A percentile compares a stretch with the other conserved stretches of the same genome.
phyloP scores from a whole-genome alignment of 2,329 filamentous ascomycete species.

The Aureobasidium vineae region DNA sequence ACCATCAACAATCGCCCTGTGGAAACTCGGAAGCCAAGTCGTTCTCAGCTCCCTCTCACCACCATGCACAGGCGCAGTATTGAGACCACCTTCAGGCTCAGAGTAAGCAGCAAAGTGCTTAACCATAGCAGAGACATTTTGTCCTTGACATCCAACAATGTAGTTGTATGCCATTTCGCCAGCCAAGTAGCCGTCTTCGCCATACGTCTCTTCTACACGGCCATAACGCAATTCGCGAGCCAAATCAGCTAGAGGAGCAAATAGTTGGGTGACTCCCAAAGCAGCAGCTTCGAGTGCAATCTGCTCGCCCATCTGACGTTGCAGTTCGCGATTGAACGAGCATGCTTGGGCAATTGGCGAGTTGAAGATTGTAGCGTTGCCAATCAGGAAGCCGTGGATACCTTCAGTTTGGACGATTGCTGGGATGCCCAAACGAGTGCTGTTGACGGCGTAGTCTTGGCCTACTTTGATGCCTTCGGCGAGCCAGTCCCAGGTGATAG shows the following conservation, averaged over 20 bases:
- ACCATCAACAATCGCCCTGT: slow-evolving; percentile 67
- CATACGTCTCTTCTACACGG: slow-evolving; percentile 70
- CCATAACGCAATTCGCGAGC: slow-evolving; percentile 70
- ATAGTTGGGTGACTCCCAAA: slow-evolving; percentile 70
- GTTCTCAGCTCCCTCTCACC: slow-evolving; percentile 56
- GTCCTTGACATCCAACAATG: slow-evolving; percentile 60
- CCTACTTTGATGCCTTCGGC: slow-evolving; percentile 61
- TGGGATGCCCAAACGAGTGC: slow-evolving; percentile 68
- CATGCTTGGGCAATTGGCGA: slow-evolving; percentile 71
- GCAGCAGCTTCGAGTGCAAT: slow-evolving; percentile 66
- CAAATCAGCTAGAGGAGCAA: slow-evolving; percentile 68
- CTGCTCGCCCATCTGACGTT: slow-evolving; percentile 64
- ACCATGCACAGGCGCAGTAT: slow-evolving; percentile 60
- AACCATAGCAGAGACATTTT: slow-evolving; percentile 67
- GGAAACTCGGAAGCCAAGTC: slow-evolving; percentile 60
- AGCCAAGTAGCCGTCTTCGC: slow-evolving; percentile 66
- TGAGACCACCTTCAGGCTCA: slow-evolving; percentile 68
- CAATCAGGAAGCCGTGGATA: slow-evolving; percentile 69
- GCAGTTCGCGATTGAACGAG: slow-evolving; percentile 64
- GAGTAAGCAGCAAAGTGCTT: slow-evolving; percentile 74
- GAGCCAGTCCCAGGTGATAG: slow-evolving; percentile 62
- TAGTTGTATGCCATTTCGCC: slow-evolving; percentile 66
- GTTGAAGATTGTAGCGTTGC: slow-evolving; percentile 76
- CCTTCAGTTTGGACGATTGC: slow-evolving; percentile 72
- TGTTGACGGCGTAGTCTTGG: slow-evolving; percentile 67